Percentiles rank a stretch among this genome's conserved stretches.
These are phyloP conservation scores for Colletotrichum sp. DNA, from an alignment of 2,329 filamentous ascomycete genomes.

Conservation along the genomic window DNA sequence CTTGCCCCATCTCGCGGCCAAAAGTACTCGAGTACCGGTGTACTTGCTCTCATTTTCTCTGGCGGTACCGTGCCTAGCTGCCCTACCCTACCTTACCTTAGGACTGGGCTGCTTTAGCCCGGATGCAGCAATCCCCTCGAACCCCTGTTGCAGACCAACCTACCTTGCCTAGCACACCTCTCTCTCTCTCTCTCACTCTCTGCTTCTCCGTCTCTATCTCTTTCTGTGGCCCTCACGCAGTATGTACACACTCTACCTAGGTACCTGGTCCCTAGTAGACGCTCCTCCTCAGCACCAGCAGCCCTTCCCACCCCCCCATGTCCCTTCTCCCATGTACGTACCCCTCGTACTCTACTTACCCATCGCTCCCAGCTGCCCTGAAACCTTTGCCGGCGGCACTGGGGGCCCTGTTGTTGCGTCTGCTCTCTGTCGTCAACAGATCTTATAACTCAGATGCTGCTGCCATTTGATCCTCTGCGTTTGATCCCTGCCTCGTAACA, in stretches of 20 bases:
- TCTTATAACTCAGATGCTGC: slow-evolving; percentile 22
- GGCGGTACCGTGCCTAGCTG: background rate
- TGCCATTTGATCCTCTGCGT: slow-evolving; percentile 2
- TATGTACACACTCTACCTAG: background rate
- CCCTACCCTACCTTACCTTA: background rate
- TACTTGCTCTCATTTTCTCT: background rate
- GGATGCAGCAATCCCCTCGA: slow-evolving; percentile 10
- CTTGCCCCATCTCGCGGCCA: background rate
- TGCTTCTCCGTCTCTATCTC: background rate
- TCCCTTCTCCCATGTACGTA: background rate
- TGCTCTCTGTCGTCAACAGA: slow-evolving; percentile 13
- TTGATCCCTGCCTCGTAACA: slow-evolving; percentile 15
- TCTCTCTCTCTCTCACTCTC: background rate
- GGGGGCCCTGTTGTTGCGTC: slow-evolving; percentile 16
- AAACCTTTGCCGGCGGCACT: slow-evolving; percentile 22
- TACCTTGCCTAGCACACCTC: background rate
- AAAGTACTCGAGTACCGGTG: background rate
- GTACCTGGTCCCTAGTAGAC: background rate
- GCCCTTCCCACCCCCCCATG: background rate
- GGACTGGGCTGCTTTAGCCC: slow-evolving; percentile 10
- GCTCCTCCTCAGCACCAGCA: background rate
- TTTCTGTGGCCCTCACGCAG: background rate
- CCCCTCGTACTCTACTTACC: background rate
- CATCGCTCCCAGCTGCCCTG: slow-evolving; percentile 17
- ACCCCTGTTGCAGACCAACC: slow-evolving; percentile 12